Percentiles rank a stretch among this genome's conserved stretches.
phyloP scores from a whole-genome alignment of 2,329 filamentous ascomycete species.

The Aureobasidium subglaciale region DNA sequence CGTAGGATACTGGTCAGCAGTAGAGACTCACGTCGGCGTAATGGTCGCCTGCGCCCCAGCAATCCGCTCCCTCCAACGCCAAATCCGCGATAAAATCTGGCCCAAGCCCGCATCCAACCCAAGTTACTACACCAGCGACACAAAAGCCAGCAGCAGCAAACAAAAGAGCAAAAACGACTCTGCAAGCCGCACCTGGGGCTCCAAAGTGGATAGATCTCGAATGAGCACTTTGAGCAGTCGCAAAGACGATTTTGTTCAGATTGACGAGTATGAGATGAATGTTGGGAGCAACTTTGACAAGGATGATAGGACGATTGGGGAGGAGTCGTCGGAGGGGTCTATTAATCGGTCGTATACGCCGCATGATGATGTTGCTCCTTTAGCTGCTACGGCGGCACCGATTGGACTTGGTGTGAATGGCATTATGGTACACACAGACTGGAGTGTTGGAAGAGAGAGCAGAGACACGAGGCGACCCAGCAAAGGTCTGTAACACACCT shows the following conservation, averaged over 20 bases:
- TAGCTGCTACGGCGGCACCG: neutral
- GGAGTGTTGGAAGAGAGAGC: neutral
- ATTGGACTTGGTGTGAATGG: neutral
- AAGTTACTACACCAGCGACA: neutral
- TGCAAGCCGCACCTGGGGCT: neutral
- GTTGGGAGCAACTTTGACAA: neutral
- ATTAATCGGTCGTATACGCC: neutral
- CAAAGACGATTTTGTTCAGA: constrained; percentile 6
- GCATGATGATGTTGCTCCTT: constrained; percentile 1
- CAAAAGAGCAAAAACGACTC: neutral
- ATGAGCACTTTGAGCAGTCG: neutral
- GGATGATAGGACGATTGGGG: neutral
- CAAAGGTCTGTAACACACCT: too few species aligned
- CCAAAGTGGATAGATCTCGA: neutral
- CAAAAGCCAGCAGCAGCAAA: neutral
- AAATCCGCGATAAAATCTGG: neutral
- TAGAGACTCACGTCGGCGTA: constrained; percentile 17
- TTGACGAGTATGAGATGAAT: constrained; percentile 10
- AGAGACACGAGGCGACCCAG: too few species aligned
- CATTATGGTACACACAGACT: constrained; percentile 4
- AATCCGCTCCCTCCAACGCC: constrained; percentile 16
- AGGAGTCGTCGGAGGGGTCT: neutral
- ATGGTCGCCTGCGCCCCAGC: constrained; percentile 18
- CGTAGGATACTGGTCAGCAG: constrained; percentile 16
- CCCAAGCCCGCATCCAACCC: neutral